phyloP scores from a whole-genome alignment of 192 early-diverging fungal species.

The Coemansia sp. region DNA sequence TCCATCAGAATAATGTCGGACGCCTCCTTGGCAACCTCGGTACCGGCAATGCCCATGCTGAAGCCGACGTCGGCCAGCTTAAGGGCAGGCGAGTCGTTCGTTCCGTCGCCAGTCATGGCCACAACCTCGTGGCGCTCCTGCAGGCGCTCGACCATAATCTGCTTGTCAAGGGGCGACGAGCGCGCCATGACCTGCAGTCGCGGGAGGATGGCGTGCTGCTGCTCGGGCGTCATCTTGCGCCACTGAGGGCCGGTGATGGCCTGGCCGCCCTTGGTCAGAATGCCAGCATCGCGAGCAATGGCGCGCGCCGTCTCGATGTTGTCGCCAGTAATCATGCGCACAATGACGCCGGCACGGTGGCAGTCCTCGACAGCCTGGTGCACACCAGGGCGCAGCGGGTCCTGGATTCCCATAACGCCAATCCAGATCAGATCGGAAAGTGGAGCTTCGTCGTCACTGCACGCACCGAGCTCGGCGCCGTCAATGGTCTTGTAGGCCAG shows the following conservation, averaged over 20 bases:
- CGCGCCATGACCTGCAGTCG: conserved; percentile 93
- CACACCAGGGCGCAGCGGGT: conserved; percentile 94
- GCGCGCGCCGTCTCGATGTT: conserved; percentile 88
- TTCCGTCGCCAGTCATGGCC: conserved; percentile 98
- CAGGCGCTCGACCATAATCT: conserved; percentile 85
- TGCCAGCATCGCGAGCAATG: conserved; percentile 94
- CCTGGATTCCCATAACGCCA: conserved; percentile 93
- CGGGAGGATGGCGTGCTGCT: conserved; percentile 89
- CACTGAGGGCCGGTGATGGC: conserved; percentile 95
- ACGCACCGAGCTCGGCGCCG: conserved; percentile 38
- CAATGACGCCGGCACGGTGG: conserved; percentile 87
- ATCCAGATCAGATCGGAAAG: conserved; percentile 67
- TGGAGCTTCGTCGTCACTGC: conserved; percentile 39
- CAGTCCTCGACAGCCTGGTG: conserved; percentile 83
- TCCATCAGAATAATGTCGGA: conserved; percentile 96
- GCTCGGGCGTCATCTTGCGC: conserved; percentile 70
- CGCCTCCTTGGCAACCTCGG: conserved; percentile 99
- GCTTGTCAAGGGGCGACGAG: conserved; percentile 92
- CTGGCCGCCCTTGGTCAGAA: conserved; percentile 69
- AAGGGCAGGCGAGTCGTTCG: conserved; percentile 95
- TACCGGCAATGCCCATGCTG: conserved; percentile 98
- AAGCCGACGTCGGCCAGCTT: conserved; percentile 96
- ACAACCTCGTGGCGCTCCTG: conserved; percentile 91
- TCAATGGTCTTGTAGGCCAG: conserved; percentile 82
- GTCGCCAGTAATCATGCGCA: conserved; percentile 99